Evolutionary conservation across 2,329 filamentous ascomycete genomes (phyloP).

Genomic region (Alternaria sp.): DNA sequence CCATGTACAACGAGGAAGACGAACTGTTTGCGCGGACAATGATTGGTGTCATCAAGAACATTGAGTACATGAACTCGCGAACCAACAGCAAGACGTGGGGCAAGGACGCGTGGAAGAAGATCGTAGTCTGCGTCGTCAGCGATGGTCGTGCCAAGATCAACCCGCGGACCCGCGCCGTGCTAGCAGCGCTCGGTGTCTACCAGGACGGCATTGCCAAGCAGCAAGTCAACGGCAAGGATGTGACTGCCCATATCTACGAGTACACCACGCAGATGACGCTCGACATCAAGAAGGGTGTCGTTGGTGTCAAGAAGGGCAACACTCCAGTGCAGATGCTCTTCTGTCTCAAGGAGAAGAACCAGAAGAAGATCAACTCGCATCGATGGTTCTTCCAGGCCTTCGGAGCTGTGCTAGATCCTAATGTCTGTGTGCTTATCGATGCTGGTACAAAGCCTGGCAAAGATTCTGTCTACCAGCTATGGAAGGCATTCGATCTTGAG

Average conservation of each 20-base stretch:
- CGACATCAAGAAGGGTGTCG: constrained; percentile 87
- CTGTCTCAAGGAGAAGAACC: constrained; percentile 98
- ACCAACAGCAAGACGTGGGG: constrained; percentile 97
- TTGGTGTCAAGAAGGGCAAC: constrained; percentile 79
- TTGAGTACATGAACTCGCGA: constrained; percentile 95
- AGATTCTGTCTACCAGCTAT: constrained; percentile 95
- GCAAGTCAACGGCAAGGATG: constrained; percentile 94
- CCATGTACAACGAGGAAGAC: constrained; percentile 99
- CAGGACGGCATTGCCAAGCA: constrained; percentile 99
- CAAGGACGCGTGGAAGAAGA: constrained; percentile 99
- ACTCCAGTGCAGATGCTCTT: constrained; percentile 97
- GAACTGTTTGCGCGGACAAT: constrained; percentile 94
- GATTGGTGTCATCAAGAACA: constrained; percentile 97
- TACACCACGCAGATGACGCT: constrained; percentile 88
- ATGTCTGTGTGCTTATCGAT: constrained; percentile 95
- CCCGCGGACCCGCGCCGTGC: constrained; percentile 81
- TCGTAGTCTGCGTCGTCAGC: constrained; percentile 96
- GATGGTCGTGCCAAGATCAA: constrained; percentile 98
- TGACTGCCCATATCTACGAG: constrained; percentile 95
- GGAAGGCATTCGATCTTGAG: constrained; percentile 98
- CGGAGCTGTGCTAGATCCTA: constrained; percentile 87
- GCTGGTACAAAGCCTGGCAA: constrained; percentile 93
- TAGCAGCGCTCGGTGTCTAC: constrained; percentile 94
- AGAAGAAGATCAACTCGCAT: constrained; percentile 99
- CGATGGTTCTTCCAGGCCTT: constrained; percentile 99